These are phyloP conservation scores for Cubamyces sp. DNA, from an alignment of 768 basidiomycete species.

Conservation along the genomic window DNA sequence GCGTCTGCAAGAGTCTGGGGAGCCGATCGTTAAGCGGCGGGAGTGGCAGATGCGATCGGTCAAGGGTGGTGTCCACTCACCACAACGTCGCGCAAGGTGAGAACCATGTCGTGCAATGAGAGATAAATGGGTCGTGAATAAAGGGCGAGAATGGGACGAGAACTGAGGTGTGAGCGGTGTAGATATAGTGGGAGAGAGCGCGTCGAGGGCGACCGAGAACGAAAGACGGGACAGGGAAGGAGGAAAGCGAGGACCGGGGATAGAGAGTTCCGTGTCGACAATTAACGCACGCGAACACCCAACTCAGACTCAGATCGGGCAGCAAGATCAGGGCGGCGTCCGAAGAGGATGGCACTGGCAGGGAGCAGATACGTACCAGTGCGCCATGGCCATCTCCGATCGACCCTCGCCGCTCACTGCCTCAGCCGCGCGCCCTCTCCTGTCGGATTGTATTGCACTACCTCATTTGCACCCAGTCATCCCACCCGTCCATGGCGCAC, in stretches of 20 bases:
- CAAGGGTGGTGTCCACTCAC: neutral
- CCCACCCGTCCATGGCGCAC: too few relatives aligned
- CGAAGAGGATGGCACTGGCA: neutral
- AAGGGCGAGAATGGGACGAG: neutral
- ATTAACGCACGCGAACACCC: neutral
- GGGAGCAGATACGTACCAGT: neutral
- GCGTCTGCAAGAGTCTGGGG: constrained; percentile 36
- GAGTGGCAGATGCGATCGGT: neutral
- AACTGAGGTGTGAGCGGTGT: neutral
- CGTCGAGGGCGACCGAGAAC: constrained; percentile 14
- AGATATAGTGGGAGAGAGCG: constrained; percentile 3
- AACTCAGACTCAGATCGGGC: constrained; percentile 8
- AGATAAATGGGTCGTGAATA: neutral
- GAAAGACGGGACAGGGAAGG: constrained; percentile 5
- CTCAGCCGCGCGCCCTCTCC: neutral
- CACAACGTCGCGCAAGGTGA: constrained; percentile 18
- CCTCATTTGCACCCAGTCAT: too few relatives aligned
- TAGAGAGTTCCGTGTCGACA: constrained; percentile 4
- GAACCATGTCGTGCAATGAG: constrained; percentile 4
- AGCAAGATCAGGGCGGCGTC: constrained; percentile 13
- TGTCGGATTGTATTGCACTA: neutral
- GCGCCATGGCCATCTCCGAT: constrained; percentile 8
- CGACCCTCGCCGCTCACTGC: neutral
- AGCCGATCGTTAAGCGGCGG: constrained; percentile 2
- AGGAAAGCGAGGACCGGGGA: constrained; percentile 6